Percentiles rank a stretch among this genome's conserved stretches.
These are phyloP conservation scores for Dendrobium catenatum DNA, from an alignment of 106 monocot species.

Conservation along the genomic window DNA sequence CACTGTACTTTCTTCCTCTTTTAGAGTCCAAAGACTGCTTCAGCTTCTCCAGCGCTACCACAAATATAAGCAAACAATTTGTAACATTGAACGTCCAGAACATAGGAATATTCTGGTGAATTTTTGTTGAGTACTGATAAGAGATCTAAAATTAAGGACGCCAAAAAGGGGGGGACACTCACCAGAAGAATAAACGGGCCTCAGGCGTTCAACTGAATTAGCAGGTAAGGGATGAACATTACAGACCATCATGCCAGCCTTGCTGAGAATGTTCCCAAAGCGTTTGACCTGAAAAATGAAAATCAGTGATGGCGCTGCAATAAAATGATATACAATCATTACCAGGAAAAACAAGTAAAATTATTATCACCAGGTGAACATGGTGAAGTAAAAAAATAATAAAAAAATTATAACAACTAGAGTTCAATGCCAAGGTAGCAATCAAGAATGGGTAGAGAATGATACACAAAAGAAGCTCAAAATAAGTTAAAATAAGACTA, in stretches of 20 bases:
- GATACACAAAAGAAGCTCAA: no score
- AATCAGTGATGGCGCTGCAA: no score
- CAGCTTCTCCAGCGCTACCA: constrained; percentile 4
- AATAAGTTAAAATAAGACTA: not conserved
- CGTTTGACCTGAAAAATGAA: constrained; percentile 35
- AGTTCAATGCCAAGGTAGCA: no score
- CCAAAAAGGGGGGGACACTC: not conserved
- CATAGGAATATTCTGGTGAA: not conserved
- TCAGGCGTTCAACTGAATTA: constrained; percentile 42
- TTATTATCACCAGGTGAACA: no score
- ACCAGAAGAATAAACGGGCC: constrained; percentile 62
- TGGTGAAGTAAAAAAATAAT: no score
- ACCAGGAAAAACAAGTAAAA: no score
- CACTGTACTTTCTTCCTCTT: not conserved
- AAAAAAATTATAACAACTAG: no score
- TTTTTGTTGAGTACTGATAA: not conserved
- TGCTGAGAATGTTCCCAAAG: constrained; percentile 64
- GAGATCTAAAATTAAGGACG: not conserved
- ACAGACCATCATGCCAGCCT: constrained; percentile 49
- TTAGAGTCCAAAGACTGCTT: not conserved
- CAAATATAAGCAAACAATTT: not conserved
- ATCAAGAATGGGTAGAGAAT: no score
- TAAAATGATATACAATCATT: no score
- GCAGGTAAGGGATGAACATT: constrained; percentile 31
- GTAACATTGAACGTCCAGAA: not conserved